phyloP scores from a whole-genome alignment of 1,284 basidiomycete species.

The Chiua sp. region DNA sequence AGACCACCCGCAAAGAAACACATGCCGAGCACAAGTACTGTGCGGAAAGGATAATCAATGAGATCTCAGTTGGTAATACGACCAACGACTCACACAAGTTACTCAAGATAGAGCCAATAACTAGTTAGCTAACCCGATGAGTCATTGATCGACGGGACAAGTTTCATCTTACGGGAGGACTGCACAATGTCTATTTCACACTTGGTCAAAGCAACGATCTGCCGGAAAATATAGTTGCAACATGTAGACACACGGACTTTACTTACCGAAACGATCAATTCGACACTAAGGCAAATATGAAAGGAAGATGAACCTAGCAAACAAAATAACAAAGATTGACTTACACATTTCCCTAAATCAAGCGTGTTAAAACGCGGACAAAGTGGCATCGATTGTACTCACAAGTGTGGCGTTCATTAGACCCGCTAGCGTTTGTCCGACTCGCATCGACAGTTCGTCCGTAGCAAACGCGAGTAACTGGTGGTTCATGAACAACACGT shows the following conservation, averaged over 20 bases:
- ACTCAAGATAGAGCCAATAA: slow-evolving; percentile 83
- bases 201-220: slow-evolving; percentile 84
- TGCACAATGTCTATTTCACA: slow-evolving; percentile 87
- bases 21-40: slow-evolving; percentile 78
- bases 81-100: slow-evolving; percentile 62
- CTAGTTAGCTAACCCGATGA: slow-evolving; percentile 43
- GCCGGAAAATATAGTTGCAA: slow-evolving; percentile 23
- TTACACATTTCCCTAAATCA: slow-evolving; percentile 74
- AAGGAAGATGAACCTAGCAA: slow-evolving; percentile 4
- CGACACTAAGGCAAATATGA: slow-evolving; percentile 55
- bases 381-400: slow-evolving; percentile 27
- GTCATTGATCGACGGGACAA: slow-evolving; percentile 6
- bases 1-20: slow-evolving; percentile 85
- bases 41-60: neutral
- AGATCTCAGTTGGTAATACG: too few relatives aligned
- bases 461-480: slow-evolving; percentile 87
- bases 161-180: slow-evolving; percentile 65
- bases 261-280: slow-evolving; percentile 76
- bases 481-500: neutral
- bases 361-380: slow-evolving; percentile 9
- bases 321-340: slow-evolving; percentile 33
- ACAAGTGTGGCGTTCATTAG: slow-evolving; percentile 88
- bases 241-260: slow-evolving; percentile 6
- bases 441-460: slow-evolving; percentile 83
- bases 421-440: slow-evolving; percentile 87